Conservation (phyloP, 257 asterid genomes). For the Ophiorrhiza pumila region DNA sequence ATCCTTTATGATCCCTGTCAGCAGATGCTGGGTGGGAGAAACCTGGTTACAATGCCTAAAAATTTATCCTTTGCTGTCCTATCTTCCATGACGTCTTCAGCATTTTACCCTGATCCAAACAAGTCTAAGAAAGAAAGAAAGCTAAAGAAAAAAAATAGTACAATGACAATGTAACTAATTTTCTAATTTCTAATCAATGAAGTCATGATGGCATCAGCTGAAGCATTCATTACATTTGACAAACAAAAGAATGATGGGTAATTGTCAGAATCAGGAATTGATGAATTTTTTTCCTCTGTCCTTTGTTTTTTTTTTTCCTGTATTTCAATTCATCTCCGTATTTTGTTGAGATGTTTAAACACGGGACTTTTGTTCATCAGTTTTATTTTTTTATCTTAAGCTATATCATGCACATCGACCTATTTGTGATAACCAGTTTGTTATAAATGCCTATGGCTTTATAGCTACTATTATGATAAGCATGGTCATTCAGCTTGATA, state of each 20-base stretch:
- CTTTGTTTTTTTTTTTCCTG: too few species aligned
- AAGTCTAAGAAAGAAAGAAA: background rate
- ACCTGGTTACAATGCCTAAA: background rate
- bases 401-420: too few species aligned
- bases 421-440: too few species aligned
- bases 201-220: background rate
- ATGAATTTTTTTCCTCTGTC: too few species aligned
- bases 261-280: too few species aligned
- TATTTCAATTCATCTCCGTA: too few species aligned
- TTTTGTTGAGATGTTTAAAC: too few species aligned
- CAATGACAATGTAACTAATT: background rate
- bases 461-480: background rate
- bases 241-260: too few species aligned
- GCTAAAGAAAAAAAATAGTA: background rate
- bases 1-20: too few species aligned
- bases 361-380: too few species aligned
- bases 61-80: background rate
- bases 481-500: background rate
- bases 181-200: background rate
- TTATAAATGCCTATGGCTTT: background rate
- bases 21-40: background rate
- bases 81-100: background rate
- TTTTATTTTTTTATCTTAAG: too few species aligned
- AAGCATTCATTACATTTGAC: background rate
- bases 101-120: background rate